phyloP scores from a whole-genome alignment of 2,329 filamentous ascomycete genomes.

The Fusarium illudens region DNA sequence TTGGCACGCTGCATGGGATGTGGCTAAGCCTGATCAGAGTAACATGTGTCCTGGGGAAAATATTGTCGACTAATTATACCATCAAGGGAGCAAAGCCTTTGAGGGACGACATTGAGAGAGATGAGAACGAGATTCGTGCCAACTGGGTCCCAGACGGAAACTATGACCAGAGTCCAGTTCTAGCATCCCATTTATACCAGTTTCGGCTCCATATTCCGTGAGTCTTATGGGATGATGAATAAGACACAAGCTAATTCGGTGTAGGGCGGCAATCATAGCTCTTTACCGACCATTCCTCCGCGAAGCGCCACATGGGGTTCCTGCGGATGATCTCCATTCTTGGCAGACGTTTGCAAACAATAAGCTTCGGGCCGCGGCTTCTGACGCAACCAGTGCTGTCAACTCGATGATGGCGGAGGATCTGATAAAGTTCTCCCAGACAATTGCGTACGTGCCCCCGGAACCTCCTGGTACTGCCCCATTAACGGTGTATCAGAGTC shows the following conservation, averaged over 20 bases:
- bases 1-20: neutral
- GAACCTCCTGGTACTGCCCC: neutral
- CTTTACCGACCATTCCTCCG: neutral
- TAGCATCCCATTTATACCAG: neutral
- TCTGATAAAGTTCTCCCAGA: neutral
- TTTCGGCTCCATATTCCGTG: neutral
- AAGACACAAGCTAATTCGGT: neutral
- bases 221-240: neutral
- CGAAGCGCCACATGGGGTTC: neutral
- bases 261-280: neutral
- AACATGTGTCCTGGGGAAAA: neutral
- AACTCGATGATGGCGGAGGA: neutral
- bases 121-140: neutral
- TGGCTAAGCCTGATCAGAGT: neutral
- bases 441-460: neutral
- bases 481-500: neutral
- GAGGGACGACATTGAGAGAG: neutral
- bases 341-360: neutral
- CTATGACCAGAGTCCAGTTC: neutral
- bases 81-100: neutral
- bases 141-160: neutral
- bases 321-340: neutral
- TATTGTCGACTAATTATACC: neutral
- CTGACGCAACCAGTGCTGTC: neutral
- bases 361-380: neutral